Conservation (phyloP, 192 early-diverging fungal genomes). For the Umbelopsis isabellina region DNA sequence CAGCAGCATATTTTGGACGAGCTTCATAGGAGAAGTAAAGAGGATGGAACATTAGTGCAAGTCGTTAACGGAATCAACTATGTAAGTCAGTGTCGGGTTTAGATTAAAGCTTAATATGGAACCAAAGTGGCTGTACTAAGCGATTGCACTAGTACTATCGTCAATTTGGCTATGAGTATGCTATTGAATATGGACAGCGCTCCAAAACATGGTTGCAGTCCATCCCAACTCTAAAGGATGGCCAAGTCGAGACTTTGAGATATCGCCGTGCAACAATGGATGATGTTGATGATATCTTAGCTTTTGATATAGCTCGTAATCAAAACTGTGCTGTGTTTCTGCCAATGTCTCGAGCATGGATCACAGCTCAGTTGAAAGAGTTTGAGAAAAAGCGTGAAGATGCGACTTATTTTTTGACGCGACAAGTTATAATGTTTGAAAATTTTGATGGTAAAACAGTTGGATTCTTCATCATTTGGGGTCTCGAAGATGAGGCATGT, state of each 20-base stretch:
- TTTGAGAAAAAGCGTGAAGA: not conserved
- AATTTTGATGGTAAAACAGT: not conserved
- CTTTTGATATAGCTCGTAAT: not conserved
- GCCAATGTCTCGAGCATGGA: constrained; percentile 2
- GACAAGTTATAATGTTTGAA: not conserved
- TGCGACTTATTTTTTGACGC: not conserved
- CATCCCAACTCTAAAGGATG: not conserved
- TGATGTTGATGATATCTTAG: not conserved
- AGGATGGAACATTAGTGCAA: constrained; percentile 4
- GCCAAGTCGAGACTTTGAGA: not conserved
- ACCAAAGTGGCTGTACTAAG: not conserved
- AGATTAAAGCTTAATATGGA: not conserved
- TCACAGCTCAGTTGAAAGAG: not conserved
- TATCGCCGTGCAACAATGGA: constrained; percentile 2
- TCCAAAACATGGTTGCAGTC: not conserved
- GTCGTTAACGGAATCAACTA: constrained; percentile 7
- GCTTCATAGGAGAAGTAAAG: not conserved
- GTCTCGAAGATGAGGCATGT: not conserved
- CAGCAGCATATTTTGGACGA: constrained; percentile 2
- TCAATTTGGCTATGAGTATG: constrained; percentile 14
- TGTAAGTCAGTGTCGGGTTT: not conserved
- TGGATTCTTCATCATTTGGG: not conserved
- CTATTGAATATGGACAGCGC: not conserved
- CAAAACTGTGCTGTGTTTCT: not conserved
- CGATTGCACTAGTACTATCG: not conserved